These are phyloP conservation scores for Cephaloascus fragrans DNA, from an alignment of 805 yeast genomes.

Conservation along the genomic window DNA sequence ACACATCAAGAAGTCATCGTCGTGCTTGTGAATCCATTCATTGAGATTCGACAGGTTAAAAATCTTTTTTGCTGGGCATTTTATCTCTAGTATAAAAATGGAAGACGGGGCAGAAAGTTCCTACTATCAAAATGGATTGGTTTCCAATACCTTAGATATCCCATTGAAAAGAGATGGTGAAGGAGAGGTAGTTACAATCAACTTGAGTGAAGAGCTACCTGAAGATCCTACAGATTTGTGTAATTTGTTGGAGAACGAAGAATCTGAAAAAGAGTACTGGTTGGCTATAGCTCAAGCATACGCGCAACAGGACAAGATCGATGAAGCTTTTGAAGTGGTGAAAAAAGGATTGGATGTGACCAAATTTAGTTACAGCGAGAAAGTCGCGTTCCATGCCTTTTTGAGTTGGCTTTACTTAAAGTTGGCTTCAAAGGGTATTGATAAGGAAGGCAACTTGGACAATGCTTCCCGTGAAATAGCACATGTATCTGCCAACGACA, in stretches of 20 bases:
- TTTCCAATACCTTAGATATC: slow-evolving; percentile 39
- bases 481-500: slow-evolving; percentile 5
- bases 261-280: slow-evolving; percentile 74
- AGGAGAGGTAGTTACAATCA: slow-evolving; percentile 77
- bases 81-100: slow-evolving; percentile 4
- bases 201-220: slow-evolving; percentile 72
- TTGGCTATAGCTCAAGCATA: slow-evolving; percentile 75
- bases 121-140: slow-evolving; percentile 22
- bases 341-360: slow-evolving; percentile 43
- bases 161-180: slow-evolving; percentile 62
- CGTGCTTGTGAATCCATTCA: too few relatives aligned
- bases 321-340: slow-evolving; percentile 57
- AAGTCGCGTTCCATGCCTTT: slow-evolving; percentile 47
- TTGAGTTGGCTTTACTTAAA: slow-evolving; percentile 66
- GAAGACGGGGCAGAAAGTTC: slow-evolving; percentile 14
- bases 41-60: too few relatives aligned
- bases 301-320: slow-evolving; percentile 45
- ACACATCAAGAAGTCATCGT: too few relatives aligned
- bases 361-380: slow-evolving; percentile 28
- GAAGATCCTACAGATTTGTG: slow-evolving; percentile 84
- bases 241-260: slow-evolving; percentile 70
- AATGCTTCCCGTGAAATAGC: slow-evolving; percentile 15
- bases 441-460: slow-evolving; percentile 13
- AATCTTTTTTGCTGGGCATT: too few relatives aligned
- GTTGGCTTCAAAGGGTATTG: slow-evolving; percentile 15